These are phyloP conservation scores for Brassica cretica DNA, from an alignment of 345 rosid species.

Conservation along the genomic window DNA sequence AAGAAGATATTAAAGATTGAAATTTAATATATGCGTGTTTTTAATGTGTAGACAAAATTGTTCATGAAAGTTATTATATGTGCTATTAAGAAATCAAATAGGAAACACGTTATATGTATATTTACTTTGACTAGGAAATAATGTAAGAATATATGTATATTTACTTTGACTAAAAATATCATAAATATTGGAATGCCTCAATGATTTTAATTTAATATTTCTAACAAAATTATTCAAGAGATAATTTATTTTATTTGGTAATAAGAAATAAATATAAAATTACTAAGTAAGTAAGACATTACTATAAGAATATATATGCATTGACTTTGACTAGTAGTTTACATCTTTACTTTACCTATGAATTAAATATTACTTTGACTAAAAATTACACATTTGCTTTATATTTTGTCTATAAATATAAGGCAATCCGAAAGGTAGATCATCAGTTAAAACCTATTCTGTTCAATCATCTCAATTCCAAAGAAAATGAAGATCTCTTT, in stretches of 20 bases:
- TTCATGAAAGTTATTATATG: neutral
- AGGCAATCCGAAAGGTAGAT: neutral
- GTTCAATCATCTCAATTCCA: neutral
- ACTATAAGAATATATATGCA: too few species aligned
- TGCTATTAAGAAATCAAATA: neutral
- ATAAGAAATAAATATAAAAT: too few species aligned
- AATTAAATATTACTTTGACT: neutral
- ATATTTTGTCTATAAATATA: neutral
- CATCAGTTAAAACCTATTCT: neutral
- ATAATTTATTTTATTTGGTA: too few species aligned
- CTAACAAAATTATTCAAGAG: neutral
- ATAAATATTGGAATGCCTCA: neutral
- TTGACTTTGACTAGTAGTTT: neutral
- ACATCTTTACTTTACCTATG: neutral
- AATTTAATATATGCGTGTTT: neutral
- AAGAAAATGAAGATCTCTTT: neutral
- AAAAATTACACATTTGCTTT: neutral
- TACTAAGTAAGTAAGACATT: neutral
- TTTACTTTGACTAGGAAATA: neutral
- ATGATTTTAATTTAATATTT: neutral
- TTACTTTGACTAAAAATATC: neutral
- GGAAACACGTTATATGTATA: neutral
- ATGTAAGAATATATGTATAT: neutral
- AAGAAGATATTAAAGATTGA: too few species aligned
- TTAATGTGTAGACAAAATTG: neutral